Base-by-base conservation (phyloP, 768 basidiomycete genomes). In the Coprinellus micaceus region DNA sequence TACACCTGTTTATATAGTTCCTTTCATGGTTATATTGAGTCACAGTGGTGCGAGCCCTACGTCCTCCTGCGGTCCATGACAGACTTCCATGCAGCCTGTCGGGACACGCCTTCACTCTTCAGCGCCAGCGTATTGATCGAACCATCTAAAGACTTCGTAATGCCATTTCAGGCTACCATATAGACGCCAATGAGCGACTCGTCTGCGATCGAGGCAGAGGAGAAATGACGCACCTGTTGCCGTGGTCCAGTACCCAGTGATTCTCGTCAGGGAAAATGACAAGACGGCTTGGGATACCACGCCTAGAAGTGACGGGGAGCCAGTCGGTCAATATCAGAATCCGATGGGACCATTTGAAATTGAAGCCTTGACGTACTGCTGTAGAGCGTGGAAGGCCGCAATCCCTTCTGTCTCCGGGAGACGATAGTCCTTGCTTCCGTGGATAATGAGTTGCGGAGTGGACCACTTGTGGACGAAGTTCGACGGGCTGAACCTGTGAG, bases 61-160 rank as follows among this genome's bases (percentile, higher is more conserved):
- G n/a, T n/a, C n/a, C n/a, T n/a, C n/a, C n/a, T n/a, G n/a, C n/a
- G n/a, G n/a, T n/a, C n/a, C n/a, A n/a, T n/a, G n/a, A n/a, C n/a
- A n/a, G n/a, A 15, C 6, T 43, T 43, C 40, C 15, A 15, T 19
- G 7, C 7, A 17, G 13, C 40, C 13, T 43, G 12, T 29, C n/a
- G 48, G 15, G n/a, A 36, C 22, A 10, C 24, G 30, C 25, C 48
- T 50, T 53, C 28, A 33, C 21, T 22, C 17, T 53, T 59, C n/a
- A 39, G 74, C 65, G 15, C 82, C 85, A 12, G 87, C 76, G 62
- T 79, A 90, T 64, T 83, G 70, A 55, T 88, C 83, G 59, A 97
- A 87, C 93, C 93, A 98, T 58, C 82, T 79, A 73, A 99, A 88
- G 12, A 98, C 88, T 68, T 99, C 96, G 61, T 89, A 77, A 71